Evolutionary conservation across 108 stramenopile species (phyloP).

Genomic region (Asterionellopsis glacialis): DNA sequence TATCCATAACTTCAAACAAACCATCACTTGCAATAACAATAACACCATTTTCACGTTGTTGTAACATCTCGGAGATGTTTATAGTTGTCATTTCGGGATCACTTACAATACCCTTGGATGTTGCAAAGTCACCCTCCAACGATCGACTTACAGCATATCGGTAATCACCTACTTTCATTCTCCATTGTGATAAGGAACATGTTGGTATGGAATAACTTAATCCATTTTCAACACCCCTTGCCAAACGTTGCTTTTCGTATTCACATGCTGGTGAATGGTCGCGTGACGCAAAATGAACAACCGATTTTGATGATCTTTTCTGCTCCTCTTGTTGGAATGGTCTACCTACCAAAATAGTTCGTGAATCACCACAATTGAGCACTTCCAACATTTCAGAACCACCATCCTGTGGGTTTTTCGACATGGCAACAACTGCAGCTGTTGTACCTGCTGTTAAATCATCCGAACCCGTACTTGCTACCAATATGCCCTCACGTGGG

Average conservation of each 20-base stretch:
- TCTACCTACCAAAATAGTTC: slow-evolving; percentile 40
- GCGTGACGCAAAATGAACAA: slow-evolving; percentile 46
- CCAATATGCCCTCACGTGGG: slow-evolving; percentile 55
- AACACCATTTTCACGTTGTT: slow-evolving; percentile 24
- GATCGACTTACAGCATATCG: slow-evolving; percentile 64
- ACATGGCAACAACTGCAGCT: slow-evolving; percentile 49
- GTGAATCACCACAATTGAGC: slow-evolving; percentile 77
- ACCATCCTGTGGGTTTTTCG: slow-evolving; percentile 15
- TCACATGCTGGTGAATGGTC: slow-evolving; percentile 64
- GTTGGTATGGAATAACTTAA: slow-evolving; percentile 57
- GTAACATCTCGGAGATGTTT: slow-evolving; percentile 4
- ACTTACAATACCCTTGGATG: slow-evolving; percentile 72
- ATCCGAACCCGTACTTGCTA: slow-evolving; percentile 54
- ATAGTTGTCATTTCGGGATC: slow-evolving; percentile 52
- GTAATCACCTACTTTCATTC: slow-evolving; percentile 59
- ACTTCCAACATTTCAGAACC: slow-evolving; percentile 33
- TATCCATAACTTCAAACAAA: slow-evolving; percentile 76
- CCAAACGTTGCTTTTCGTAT: slow-evolving; percentile 44
- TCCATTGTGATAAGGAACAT: slow-evolving; percentile 47
- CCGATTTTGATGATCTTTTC: no score
- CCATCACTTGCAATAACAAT: slow-evolving; percentile 73
- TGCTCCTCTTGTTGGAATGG: no score
- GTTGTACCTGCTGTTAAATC: slow-evolving; percentile 72
- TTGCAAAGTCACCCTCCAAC: slow-evolving; percentile 67
- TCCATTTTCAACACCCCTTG: slow-evolving; percentile 38